phyloP scores from a whole-genome alignment of 129 eudicot genomes.

The Artemisia tridentata region DNA sequence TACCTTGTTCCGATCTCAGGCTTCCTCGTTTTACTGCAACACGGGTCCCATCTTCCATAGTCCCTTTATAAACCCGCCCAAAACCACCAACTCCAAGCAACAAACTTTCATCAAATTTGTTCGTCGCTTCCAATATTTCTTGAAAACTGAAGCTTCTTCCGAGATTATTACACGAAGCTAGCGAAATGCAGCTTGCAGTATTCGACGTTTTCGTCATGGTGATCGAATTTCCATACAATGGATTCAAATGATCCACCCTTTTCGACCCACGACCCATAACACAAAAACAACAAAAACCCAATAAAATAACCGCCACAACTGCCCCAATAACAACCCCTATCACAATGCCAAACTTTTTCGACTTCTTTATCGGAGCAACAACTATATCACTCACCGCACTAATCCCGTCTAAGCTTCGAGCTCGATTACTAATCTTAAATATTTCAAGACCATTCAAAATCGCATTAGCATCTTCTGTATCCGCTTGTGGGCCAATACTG shows the following conservation, averaged over 20 bases:
- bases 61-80: slow-evolving; percentile 95
- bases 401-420: slow-evolving; percentile 69
- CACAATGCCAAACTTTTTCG: slow-evolving; percentile 37
- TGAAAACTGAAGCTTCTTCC: slow-evolving; percentile 80
- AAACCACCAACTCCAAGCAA: slow-evolving; percentile 98
- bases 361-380: slow-evolving; percentile 35
- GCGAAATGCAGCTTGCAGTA: slow-evolving; percentile 86
- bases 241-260: slow-evolving; percentile 49
- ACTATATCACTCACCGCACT: slow-evolving; percentile 54
- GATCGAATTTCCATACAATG: slow-evolving; percentile 77
- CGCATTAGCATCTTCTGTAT: slow-evolving; percentile 45
- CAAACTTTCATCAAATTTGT: slow-evolving; percentile 75
- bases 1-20: slow-evolving; percentile 94
- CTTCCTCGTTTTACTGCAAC: slow-evolving; percentile 94
- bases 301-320: slow-evolving; percentile 41
- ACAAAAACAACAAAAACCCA: slow-evolving; percentile 61
- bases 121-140: slow-evolving; percentile 90
- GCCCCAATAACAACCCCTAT: slow-evolving; percentile 56
- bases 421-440: slow-evolving; percentile 87
- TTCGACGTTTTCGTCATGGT: slow-evolving; percentile 70
- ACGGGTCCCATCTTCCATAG: slow-evolving; percentile 80
- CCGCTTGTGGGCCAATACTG: slow-evolving; percentile 79
- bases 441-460: slow-evolving; percentile 88
- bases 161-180: slow-evolving; percentile 58
- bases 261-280: slow-evolving; percentile 47